A percentile compares a stretch with the other conserved stretches of the same genome.
These are phyloP conservation scores for Akebia trifoliata DNA, from an alignment of 164 flowering plant genomes.

Conservation along the genomic window DNA sequence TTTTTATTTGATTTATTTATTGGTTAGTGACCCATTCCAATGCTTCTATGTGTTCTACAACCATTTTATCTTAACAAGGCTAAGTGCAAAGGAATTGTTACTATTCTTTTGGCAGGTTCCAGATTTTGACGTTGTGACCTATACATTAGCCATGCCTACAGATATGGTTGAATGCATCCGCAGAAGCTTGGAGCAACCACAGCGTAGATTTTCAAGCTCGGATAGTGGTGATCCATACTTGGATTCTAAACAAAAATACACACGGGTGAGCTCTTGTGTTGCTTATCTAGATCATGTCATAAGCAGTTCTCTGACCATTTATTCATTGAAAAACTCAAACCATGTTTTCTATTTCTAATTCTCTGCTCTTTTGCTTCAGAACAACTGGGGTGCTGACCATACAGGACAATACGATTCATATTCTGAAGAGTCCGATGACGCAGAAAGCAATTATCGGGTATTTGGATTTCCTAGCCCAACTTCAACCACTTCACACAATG, in stretches of 20 bases:
- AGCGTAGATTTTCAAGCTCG: constrained; percentile 26
- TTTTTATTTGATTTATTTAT: background rate
- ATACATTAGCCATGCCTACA: constrained; percentile 58
- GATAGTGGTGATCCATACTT: constrained; percentile 16
- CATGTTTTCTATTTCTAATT: constrained; percentile 6
- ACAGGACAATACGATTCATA: constrained; percentile 17
- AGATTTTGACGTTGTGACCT: constrained; percentile 63
- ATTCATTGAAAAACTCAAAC: background rate
- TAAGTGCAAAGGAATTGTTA: background rate
- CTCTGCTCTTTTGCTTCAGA: constrained; percentile 19
- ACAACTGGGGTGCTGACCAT: constrained; percentile 14
- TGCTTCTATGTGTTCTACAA: background rate
- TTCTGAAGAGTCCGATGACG: constrained; percentile 42
- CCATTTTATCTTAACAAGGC: background rate
- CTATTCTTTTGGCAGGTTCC: constrained; percentile 44
- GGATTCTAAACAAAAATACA: constrained; percentile 20
- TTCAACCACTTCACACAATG: constrained; percentile 11
- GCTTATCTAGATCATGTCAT: background rate
- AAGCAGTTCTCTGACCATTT: constrained; percentile 1
- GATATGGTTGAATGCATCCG: constrained; percentile 54
- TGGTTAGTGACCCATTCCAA: too few relatives aligned
- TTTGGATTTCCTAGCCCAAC: constrained; percentile 21
- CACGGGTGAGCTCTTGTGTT: constrained; percentile 11
- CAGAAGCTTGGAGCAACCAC: constrained; percentile 57
- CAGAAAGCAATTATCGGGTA: constrained; percentile 28